Evolutionary conservation across 306 rosid genomes (phyloP).

Genomic region (Malus asiatica): DNA sequence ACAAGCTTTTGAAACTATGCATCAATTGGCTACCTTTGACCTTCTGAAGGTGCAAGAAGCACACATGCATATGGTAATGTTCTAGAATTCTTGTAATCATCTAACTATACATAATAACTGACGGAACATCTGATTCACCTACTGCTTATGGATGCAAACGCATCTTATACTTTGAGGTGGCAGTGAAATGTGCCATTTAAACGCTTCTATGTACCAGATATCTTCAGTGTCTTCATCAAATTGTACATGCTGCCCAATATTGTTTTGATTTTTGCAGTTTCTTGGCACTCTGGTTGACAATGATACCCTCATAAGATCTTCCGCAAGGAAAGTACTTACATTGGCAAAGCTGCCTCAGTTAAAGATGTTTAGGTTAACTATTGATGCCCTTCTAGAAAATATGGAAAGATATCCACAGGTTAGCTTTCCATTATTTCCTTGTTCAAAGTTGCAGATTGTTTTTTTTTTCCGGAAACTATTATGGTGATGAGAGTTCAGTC

Average conservation of each 20-base stretch:
- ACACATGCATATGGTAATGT: constrained; percentile 64
- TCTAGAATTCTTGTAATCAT: constrained; percentile 12
- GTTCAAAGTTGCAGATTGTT: neutral
- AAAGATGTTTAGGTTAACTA: constrained; percentile 39
- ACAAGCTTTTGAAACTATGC: constrained; percentile 76
- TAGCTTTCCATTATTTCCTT: constrained; percentile 3
- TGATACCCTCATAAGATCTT: constrained; percentile 42
- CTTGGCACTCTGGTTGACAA: constrained; percentile 55
- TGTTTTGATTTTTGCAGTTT: constrained; percentile 48
- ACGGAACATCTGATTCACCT: too few relatives aligned
- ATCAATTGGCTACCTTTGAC: constrained; percentile 52
- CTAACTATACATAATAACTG: neutral
- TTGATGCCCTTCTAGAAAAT: constrained; percentile 54
- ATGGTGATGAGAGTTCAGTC: neutral
- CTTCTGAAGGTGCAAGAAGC: constrained; percentile 54
- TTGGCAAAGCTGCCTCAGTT: constrained; percentile 47
- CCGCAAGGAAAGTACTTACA: constrained; percentile 55
- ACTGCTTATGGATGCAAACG: neutral
- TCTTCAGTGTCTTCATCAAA: neutral
- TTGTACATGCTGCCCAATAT: neutral
- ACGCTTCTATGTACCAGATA: neutral
- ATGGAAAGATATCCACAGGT: constrained; percentile 64
- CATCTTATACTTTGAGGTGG: neutral
- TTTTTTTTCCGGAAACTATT: too few relatives aligned
- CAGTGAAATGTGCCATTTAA: neutral